These are phyloP conservation scores for Aspergillus fumigatus DNA, from an alignment of 2,329 filamentous ascomycete genomes.

Conservation along the genomic window DNA sequence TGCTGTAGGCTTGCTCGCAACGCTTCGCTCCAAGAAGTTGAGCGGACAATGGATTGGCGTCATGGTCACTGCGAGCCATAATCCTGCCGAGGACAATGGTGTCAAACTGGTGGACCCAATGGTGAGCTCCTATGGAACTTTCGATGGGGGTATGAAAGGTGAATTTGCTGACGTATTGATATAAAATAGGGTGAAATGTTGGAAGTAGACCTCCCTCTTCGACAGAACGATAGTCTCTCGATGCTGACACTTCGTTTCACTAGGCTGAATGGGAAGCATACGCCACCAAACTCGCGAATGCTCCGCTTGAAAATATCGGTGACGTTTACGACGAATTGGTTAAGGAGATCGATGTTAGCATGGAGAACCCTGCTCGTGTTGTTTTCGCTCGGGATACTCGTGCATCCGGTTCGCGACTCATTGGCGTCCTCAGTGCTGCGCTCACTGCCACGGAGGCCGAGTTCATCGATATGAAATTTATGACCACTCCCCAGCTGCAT, in stretches of 20 bases:
- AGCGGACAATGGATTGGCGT: slow-evolving; percentile 89
- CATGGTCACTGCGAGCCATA: slow-evolving; percentile 94
- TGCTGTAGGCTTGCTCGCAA: slow-evolving; percentile 83
- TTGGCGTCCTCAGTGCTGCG: slow-evolving; percentile 72
- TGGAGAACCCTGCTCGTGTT: slow-evolving; percentile 67
- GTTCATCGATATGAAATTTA: slow-evolving; percentile 78
- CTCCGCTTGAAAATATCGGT: slow-evolving; percentile 67
- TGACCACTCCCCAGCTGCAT: slow-evolving; percentile 97
- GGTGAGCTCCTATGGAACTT: slow-evolving; percentile 40
- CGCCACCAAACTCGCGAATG: slow-evolving; percentile 86
- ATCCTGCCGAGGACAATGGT: slow-evolving; percentile 83
- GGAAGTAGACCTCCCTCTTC: slow-evolving; percentile 54
- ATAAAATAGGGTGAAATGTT: slow-evolving; percentile 77
- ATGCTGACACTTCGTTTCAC: slow-evolving; percentile 18
- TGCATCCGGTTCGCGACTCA: slow-evolving; percentile 81
- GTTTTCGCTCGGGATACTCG: slow-evolving; percentile 91
- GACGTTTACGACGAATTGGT: slow-evolving; percentile 73
- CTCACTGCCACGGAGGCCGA: slow-evolving; percentile 71
- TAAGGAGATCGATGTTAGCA: slow-evolving; percentile 69
- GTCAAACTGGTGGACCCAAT: slow-evolving; percentile 96
- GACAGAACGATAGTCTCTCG: neutral
- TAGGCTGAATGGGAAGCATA: slow-evolving; percentile 81
- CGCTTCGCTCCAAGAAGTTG: slow-evolving; percentile 83
- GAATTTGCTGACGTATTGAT: slow-evolving; percentile 9
- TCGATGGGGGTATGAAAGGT: neutral